These are phyloP conservation scores for Plectosphaerella cucumerina DNA, from an alignment of 2,329 filamentous ascomycete species.

Conservation along the genomic window DNA sequence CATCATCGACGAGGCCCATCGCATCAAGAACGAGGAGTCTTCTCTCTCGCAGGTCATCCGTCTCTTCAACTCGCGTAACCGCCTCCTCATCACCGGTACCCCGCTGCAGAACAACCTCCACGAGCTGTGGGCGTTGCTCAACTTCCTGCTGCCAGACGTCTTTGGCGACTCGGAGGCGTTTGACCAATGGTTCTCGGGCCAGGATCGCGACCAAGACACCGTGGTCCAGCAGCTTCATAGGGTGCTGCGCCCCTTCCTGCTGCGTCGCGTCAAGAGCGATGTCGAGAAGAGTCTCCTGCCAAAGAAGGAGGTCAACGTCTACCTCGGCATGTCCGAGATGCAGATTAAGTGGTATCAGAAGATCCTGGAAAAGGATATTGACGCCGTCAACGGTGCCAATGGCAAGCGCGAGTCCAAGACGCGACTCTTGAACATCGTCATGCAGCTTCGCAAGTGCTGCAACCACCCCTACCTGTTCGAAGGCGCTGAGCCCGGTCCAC, in stretches of 20 bases:
- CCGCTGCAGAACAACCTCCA: constrained; percentile 97
- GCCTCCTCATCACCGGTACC: constrained; percentile 92
- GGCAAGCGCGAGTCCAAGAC: constrained; percentile 98
- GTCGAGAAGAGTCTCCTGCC: constrained; percentile 96
- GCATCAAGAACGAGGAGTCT: constrained; percentile 99
- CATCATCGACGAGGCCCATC: constrained; percentile 96
- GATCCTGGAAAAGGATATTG: constrained; percentile 97
- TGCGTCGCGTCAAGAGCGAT: constrained; percentile 94
- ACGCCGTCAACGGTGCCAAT: constrained; percentile 93
- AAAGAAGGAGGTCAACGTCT: constrained; percentile 96
- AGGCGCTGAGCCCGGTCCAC: constrained; percentile 92
- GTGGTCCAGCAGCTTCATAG: constrained; percentile 95
- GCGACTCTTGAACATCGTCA: constrained; percentile 93
- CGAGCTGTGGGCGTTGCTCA: constrained; percentile 94
- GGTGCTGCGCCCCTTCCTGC: constrained; percentile 86
- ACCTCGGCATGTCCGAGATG: constrained; percentile 99
- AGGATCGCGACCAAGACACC: constrained; percentile 86
- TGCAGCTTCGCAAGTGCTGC: constrained; percentile 98
- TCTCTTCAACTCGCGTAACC: constrained; percentile 91
- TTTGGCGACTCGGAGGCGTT: constrained; percentile 97
- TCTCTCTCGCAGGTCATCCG: constrained; percentile 95
- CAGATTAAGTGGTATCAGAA: constrained; percentile 99
- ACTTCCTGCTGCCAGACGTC: constrained; percentile 96
- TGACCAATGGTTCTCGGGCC: constrained; percentile 94
- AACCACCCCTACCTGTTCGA: constrained; percentile 99